These are phyloP conservation scores for Carallia brachiata DNA, from an alignment of 345 rosid species.

Conservation along the genomic window DNA sequence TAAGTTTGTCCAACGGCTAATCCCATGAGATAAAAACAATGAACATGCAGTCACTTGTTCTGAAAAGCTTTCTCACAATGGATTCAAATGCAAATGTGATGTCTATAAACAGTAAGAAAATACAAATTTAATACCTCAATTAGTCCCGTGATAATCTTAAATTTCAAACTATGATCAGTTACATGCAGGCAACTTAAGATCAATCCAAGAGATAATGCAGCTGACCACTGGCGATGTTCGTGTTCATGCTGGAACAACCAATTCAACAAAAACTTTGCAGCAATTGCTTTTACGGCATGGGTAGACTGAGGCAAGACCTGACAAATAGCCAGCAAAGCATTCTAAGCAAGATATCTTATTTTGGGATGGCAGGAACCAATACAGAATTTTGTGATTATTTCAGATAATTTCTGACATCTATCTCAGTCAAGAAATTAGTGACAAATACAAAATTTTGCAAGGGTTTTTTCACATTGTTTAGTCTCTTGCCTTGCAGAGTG, in stretches of 20 bases:
- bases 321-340: slow-evolving; percentile 24
- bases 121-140: slow-evolving; percentile 54
- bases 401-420: not conserved
- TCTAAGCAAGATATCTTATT: not conserved
- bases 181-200: slow-evolving; percentile 68
- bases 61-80: slow-evolving; percentile 3
- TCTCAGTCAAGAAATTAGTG: not conserved
- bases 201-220: slow-evolving; percentile 90
- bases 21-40: not conserved
- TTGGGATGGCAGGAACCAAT: not conserved
- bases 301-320: slow-evolving; percentile 87
- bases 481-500: slow-evolving; percentile 64
- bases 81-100: not conserved
- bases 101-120: slow-evolving; percentile 6
- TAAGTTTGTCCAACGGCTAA: not conserved
- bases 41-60: slow-evolving; percentile 4
- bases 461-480: slow-evolving; percentile 5
- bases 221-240: slow-evolving; percentile 94
- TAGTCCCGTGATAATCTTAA: slow-evolving; percentile 66
- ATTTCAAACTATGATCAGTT: slow-evolving; percentile 79
- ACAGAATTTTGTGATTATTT: not conserved
- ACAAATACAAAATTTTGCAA: not conserved
- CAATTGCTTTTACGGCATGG: slow-evolving; percentile 67
- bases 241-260: slow-evolving; percentile 84
- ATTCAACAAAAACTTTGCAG: slow-evolving; percentile 70